These are phyloP conservation scores for Selaginella moellendorffii DNA, from an alignment of 75 land plant genomes.

Conservation along the genomic window DNA sequence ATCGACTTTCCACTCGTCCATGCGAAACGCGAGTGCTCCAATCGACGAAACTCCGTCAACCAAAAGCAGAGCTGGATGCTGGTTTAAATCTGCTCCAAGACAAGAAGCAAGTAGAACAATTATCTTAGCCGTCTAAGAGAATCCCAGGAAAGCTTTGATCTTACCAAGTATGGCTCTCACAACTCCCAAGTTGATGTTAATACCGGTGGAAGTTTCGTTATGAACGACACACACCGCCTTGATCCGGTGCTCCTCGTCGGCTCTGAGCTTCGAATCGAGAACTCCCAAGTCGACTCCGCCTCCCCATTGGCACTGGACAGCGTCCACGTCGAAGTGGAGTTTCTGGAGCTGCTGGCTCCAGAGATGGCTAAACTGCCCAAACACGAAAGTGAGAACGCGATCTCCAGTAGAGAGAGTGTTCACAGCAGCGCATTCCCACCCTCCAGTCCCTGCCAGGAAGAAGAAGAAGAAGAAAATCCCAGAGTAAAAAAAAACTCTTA, in stretches of 20 bases:
- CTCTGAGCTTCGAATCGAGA: not conserved
- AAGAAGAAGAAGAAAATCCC: not conserved
- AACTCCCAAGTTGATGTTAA: not conserved
- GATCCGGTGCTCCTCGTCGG: not conserved
- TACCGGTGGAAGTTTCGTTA: constrained; percentile 8
- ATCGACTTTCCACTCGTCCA: constrained; percentile 7
- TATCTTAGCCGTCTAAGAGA: not conserved
- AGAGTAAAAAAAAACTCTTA: not conserved
- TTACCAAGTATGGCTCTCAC: constrained; percentile 2
- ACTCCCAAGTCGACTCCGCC: not conserved
- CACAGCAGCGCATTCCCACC: not conserved
- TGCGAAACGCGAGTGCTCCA: constrained; percentile 4
- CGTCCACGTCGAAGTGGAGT: not conserved
- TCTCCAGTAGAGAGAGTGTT: constrained; percentile 1
- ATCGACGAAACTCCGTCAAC: constrained; percentile 8
- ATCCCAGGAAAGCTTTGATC: not conserved
- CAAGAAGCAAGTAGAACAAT: not conserved
- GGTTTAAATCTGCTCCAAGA: not conserved
- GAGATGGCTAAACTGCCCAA: not conserved
- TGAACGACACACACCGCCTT: constrained; percentile 7
- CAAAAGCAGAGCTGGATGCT: constrained; percentile 4
- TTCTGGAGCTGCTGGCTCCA: constrained; percentile 3
- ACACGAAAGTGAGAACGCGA: not conserved
- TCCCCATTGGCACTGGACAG: not conserved
- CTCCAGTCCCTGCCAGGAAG: constrained; percentile 1